These are phyloP conservation scores for Penicillium palitans DNA, from an alignment of 2,329 filamentous ascomycete species.

Conservation along the genomic window DNA sequence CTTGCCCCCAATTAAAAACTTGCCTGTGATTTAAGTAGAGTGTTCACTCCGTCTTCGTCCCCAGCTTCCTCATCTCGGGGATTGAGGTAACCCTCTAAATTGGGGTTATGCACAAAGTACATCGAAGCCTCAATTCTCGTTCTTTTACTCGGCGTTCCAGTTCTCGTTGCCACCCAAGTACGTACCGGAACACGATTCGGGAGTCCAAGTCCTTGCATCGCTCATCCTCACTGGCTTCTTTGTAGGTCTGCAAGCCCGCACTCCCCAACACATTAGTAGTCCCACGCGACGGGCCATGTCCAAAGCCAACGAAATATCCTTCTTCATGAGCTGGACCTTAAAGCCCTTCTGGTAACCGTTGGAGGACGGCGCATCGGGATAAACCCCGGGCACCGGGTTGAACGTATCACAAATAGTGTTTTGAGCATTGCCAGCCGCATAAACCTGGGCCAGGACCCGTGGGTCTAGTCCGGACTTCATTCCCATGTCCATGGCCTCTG, in stretches of 20 bases:
- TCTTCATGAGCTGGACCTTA: slow-evolving; percentile 60
- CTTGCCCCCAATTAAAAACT: not conserved
- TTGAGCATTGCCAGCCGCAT: slow-evolving; percentile 54
- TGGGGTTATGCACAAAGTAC: too few relatives aligned
- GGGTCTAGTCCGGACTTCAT: slow-evolving; percentile 60
- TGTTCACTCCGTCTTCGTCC: not conserved
- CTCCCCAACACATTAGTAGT: slow-evolving; percentile 52
- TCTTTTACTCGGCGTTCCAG: slow-evolving; percentile 37
- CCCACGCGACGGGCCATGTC: slow-evolving; percentile 57
- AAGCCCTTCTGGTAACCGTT: slow-evolving; percentile 58
- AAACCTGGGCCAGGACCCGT: slow-evolving; percentile 53
- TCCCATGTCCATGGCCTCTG: slow-evolving; percentile 62
- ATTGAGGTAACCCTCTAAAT: not conserved
- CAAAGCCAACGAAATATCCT: slow-evolving; percentile 58
- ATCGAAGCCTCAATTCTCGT: not conserved
- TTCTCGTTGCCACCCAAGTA: slow-evolving; percentile 56
- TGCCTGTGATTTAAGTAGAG: not conserved
- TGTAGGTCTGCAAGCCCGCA: slow-evolving; percentile 53
- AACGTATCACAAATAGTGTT: slow-evolving; percentile 54
- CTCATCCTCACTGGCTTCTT: slow-evolving; percentile 52
- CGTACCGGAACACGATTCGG: slow-evolving; percentile 57
- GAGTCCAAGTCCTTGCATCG: slow-evolving; percentile 57
- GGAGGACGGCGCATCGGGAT: slow-evolving; percentile 49
- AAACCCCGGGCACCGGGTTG: slow-evolving; percentile 54
- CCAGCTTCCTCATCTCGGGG: not conserved